Conservation (phyloP, 306 rosid genomes). For the Casuarina cunninghamiana region DNA sequence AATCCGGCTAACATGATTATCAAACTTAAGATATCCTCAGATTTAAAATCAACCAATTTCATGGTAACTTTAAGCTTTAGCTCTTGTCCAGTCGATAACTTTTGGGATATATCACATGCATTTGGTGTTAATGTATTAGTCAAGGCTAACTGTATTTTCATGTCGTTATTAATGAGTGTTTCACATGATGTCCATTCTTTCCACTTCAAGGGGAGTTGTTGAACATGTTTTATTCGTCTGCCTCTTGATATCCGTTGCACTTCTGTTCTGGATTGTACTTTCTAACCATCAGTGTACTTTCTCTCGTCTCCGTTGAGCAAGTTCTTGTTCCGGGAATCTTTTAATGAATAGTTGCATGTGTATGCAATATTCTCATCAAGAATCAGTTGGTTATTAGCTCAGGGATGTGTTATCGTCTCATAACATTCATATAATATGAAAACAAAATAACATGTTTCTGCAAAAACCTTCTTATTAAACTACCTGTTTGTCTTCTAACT, state of each 20-base stretch:
- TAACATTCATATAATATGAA: background rate
- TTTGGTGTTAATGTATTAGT: background rate
- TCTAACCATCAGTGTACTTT: background rate
- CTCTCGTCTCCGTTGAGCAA: background rate
- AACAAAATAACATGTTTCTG: constrained; percentile 18
- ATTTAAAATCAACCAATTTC: too few species aligned
- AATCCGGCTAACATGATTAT: too few species aligned
- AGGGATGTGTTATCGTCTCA: background rate
- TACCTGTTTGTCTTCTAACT: background rate
- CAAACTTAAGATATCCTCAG: too few species aligned
- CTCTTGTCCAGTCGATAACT: too few species aligned
- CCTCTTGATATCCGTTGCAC: background rate
- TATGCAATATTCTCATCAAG: background rate
- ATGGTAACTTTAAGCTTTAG: too few species aligned
- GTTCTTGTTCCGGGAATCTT: background rate
- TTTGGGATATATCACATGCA: too few species aligned
- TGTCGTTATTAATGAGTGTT: background rate
- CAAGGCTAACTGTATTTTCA: background rate
- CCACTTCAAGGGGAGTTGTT: background rate
- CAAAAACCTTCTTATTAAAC: constrained; percentile 7
- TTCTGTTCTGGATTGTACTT: background rate
- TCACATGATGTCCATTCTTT: background rate
- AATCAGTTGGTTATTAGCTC: background rate
- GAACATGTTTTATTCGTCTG: background rate
- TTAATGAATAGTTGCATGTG: background rate